Base-by-base conservation (phyloP, 2,329 filamentous ascomycete species). In the Huntiella decipiens region DNA sequence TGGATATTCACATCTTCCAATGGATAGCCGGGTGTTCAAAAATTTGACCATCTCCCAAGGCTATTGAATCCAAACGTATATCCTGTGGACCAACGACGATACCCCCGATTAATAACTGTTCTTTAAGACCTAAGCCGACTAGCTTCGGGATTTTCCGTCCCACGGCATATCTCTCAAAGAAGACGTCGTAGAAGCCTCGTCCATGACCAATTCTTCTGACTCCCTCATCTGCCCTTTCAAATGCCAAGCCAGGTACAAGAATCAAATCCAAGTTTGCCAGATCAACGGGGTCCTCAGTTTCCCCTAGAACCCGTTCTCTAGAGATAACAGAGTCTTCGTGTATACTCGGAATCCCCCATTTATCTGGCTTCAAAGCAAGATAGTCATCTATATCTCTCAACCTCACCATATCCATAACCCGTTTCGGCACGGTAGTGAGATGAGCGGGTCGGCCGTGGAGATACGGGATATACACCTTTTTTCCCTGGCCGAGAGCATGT, bases 111-210 rank as follows among this genome's bases (percentile, higher is more conserved):
- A 42, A 35, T 36, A 12, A 28, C 70, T 65, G 45, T 63, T 57
- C 37, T 63, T 60, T 47, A 95, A 71, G 53, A 94, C 66, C 62
- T 98, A 91, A 65, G 96, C 86, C 53, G 74, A 71, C 55, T 98
- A 73, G 54, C 84, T 82, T 44, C 58, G 47, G 34, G 3, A 16
- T n/a, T 10, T 36, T 8, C 16, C 38, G n/a, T 12, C 19, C 11
- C 11, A 39, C 19, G n/a, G 70, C 59, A 55, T 87, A 93, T 54
- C 79, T 75, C 56, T 79, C 74, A 57, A 98, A 64, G 61, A 94
- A 98, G 60, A 78, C 82, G 65, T 98, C 91, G 67, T 98, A 98
- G 64, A 93, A 98, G 31, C 91, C 91, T 61, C 85, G 93, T 47
- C 91, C 91, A 61, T 98, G 91, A 36, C 91, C 91, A 15, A 96